A percentile compares a stretch with the other conserved stretches of the same genome.
Evolutionary conservation across 2,329 filamentous ascomycete species (phyloP).

Genomic region (Zalaria sp.): DNA sequence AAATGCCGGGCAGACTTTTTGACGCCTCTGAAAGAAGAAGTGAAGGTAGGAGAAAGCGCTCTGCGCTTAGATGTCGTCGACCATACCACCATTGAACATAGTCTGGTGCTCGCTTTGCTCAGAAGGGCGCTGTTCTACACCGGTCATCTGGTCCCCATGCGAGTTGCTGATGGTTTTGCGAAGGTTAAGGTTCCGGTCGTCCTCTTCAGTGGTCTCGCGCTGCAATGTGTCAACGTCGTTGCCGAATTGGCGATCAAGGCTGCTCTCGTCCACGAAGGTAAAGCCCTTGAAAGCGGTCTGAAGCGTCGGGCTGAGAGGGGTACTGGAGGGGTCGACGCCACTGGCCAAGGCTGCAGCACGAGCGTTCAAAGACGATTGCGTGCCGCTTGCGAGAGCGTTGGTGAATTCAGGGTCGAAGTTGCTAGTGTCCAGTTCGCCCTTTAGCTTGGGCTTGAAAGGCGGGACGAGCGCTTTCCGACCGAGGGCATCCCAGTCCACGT

Average conservation of each 20-base stretch:
- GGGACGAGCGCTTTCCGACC: constrained; percentile 85
- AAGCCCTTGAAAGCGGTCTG: constrained; percentile 98
- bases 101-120: constrained; percentile 26
- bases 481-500: constrained; percentile 84
- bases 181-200: constrained; percentile 9
- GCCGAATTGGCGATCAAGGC: constrained; percentile 41
- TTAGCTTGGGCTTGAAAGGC: constrained; percentile 94
- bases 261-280: constrained; percentile 96
- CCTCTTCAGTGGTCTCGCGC: constrained; percentile 22
- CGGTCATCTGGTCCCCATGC: constrained; percentile 36
- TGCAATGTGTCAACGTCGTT: constrained; percentile 15
- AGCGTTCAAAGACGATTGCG: constrained; percentile 75
- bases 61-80: constrained; percentile 19
- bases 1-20: too few species aligned
- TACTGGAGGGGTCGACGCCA: constrained; percentile 71
- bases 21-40: too few species aligned
- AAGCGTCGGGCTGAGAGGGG: constrained; percentile 84
- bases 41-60: too few species aligned
- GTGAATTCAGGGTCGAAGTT: constrained; percentile 99
- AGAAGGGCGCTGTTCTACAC: constrained; percentile 24
- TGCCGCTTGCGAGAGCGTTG: constrained; percentile 75
- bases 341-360: constrained; percentile 74
- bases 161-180: constrained; percentile 21
- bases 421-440: constrained; percentile 88
- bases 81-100: constrained; percentile 32